Evolutionary conservation across 768 basidiomycete genomes (phyloP).

Genomic region (Auricularia sp.): DNA sequence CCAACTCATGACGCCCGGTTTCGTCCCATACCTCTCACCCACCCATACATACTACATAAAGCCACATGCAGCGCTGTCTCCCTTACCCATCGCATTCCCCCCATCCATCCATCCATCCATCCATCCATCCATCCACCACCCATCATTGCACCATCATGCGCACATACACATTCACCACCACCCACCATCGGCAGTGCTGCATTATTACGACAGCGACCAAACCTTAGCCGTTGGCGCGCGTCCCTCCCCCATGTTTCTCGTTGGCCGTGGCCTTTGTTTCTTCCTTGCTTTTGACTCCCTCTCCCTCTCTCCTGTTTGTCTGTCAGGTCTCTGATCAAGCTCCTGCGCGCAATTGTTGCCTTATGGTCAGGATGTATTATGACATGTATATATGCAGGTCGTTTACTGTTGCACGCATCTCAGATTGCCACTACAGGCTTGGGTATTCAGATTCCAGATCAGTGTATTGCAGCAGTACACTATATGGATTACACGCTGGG

Average conservation of each 20-base stretch:
- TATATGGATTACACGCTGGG: neutral
- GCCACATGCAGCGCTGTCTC: neutral
- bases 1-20: neutral
- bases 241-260: no score
- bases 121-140: neutral
- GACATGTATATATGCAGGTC: neutral
- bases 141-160: neutral
- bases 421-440: neutral
- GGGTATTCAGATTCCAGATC: neutral
- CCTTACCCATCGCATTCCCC: no score
- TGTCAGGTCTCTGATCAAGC: neutral
- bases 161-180: neutral
- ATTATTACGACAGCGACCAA: neutral
- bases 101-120: neutral
- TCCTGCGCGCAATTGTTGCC: neutral
- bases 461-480: neutral
- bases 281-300: neutral
- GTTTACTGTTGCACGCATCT: neutral
- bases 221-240: neutral
- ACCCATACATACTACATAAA: neutral
- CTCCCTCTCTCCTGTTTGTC: neutral
- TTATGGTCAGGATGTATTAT: neutral
- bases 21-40: neutral
- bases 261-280: no score
- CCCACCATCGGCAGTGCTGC: neutral